Base-by-base conservation (phyloP, 148 eudicot species). In the Fallopia convolvulus region DNA sequence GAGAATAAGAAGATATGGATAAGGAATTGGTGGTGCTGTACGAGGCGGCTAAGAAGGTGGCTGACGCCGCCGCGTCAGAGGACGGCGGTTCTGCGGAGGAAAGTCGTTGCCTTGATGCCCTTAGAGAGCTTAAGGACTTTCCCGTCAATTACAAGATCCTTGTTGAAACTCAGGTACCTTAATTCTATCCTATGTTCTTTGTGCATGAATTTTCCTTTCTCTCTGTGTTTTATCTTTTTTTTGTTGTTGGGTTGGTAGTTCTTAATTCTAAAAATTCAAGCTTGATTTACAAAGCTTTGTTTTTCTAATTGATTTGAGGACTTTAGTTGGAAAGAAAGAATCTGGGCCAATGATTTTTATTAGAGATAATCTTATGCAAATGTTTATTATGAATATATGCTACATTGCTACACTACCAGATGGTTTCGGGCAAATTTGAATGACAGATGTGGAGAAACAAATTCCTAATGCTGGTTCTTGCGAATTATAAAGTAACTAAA, bases 111-210 rank as follows among this genome's bases (percentile, higher is more conserved):
- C 86, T 91, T 72, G 91, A 88, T 30, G 89, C 93, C 11, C 82
- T 91, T 48, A 84, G 85, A 11, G 79, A 61, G 78, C 90, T 91
- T 46, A 84, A 85, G 78, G 77, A 80, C 66, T 89, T 88, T 55
- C 97, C 93, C 56, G 91, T 91, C 30, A 86, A 84, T 82, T 89
- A 89, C 80, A 82, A 89, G 73, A 77, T 91, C 80, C 90, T 91
- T 21, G 93, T 89, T 48, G 84, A 91, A 36, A 86, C 97, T 3
- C 89, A 91, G 91, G 97, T 91, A 75, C 66, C 32, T 26, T 53
- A 60, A 60, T 60, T 60, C 13, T 60, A 33, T 8, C 66, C 36
- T 60, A 21, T 60, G 36, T 6, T 55, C 7, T 55, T n/a, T 55
- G 8, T 17, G 4, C 33, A 60, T 60, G 66, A 23, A 21, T 23